These are phyloP conservation scores for Apiospora arundinis DNA, from an alignment of 2,329 filamentous ascomycete genomes.

Conservation along the genomic window DNA sequence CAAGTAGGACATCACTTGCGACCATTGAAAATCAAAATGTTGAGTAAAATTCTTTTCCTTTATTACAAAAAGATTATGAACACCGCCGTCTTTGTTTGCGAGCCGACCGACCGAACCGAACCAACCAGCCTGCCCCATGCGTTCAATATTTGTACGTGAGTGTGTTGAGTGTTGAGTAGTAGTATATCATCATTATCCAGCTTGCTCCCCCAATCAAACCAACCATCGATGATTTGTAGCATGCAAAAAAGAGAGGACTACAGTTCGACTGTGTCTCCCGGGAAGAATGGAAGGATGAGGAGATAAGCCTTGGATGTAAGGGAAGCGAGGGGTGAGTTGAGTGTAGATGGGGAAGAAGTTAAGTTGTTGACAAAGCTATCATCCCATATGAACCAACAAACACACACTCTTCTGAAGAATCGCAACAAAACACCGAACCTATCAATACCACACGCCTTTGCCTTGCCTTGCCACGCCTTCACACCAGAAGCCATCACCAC, in stretches of 20 bases:
- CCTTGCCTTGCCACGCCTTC: background rate
- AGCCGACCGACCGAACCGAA: background rate
- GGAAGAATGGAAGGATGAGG: too few species aligned
- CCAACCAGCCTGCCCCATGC: background rate
- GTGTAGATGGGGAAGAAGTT: background rate
- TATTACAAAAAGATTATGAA: background rate
- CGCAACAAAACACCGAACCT: background rate
- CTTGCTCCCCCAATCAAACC: background rate
- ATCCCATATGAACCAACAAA: background rate
- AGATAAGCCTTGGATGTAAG: too few species aligned
- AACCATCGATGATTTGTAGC: background rate
- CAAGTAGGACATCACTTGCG: background rate
- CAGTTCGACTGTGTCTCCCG: too few species aligned
- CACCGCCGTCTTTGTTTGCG: background rate
- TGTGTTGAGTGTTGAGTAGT: background rate
- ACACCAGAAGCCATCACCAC: background rate
- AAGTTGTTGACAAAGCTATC: background rate
- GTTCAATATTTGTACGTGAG: background rate
- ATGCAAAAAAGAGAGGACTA: background rate
- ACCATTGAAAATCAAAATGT: background rate
- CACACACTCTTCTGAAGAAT: background rate
- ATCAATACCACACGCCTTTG: background rate
- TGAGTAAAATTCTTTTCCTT: background rate
- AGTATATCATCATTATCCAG: background rate
- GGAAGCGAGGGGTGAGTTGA: too few species aligned